These are phyloP conservation scores for Trypanosoma vivax DNA, from an alignment of 208 protist species.

Conservation along the genomic window DNA sequence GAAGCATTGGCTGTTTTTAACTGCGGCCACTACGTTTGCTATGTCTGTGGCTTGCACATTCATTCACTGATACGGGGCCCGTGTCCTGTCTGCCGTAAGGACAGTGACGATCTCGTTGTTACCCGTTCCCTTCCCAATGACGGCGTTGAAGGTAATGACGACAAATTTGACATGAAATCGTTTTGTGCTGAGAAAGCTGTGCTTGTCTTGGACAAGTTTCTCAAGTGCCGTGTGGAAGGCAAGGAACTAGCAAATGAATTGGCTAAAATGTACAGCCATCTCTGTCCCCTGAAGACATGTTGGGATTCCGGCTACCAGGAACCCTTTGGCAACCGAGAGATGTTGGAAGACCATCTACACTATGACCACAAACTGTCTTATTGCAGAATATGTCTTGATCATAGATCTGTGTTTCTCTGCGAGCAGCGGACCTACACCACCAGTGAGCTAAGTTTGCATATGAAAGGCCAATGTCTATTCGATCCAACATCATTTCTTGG, in stretches of 20 bases:
- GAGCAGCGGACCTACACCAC: conserved; percentile 72
- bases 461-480: conserved; percentile 42
- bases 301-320: conserved; percentile 65
- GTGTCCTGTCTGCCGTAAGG: conserved; percentile 72
- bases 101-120: conserved; percentile 33
- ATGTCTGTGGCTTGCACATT: conserved; percentile 79
- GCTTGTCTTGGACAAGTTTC: conserved; percentile 24
- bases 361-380: conserved; percentile 61
- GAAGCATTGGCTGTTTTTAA: conserved; percentile 64
- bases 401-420: conserved; percentile 72
- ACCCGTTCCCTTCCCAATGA: conserved; percentile 32
- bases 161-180: conserved; percentile 57
- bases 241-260: conserved; percentile 42
- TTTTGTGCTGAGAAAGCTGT: conserved; percentile 26
- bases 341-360: conserved; percentile 65
- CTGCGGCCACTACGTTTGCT: conserved; percentile 81
- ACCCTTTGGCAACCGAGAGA: conserved; percentile 50
- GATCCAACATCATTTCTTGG: conserved; percentile 73
- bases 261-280: conserved; percentile 57
- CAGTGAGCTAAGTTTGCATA: conserved; percentile 43
- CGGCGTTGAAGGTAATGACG: conserved; percentile 21
- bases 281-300: conserved; percentile 66
- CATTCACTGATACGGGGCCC: conserved; percentile 38
- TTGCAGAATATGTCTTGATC: conserved; percentile 69
- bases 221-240: conserved; percentile 58